Evolutionary conservation across 768 basidiomycete species (phyloP).

Genomic region (Boletus pseudo-olivaceus): DNA sequence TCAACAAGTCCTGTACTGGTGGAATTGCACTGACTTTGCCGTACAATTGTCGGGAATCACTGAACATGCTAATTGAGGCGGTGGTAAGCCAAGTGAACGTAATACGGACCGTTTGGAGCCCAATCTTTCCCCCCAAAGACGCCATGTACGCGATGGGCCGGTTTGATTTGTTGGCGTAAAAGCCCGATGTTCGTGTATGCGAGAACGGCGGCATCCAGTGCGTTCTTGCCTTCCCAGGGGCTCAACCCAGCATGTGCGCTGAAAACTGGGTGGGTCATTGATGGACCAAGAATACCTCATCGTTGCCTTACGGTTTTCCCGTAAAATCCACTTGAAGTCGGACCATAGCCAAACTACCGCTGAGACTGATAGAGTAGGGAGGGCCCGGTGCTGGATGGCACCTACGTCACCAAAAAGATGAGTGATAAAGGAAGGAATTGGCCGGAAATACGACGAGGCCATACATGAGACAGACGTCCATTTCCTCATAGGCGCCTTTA

Average conservation of each 20-base stretch:
- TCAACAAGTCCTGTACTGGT: background rate
- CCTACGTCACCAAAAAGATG: conserved; percentile 37
- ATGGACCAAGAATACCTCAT: background rate
- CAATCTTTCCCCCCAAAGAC: conserved; percentile 74
- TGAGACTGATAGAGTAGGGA: conserved; percentile 60
- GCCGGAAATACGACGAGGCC: conserved; percentile 6
- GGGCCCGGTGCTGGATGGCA: conserved; percentile 83
- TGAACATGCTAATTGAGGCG: conserved; percentile 24
- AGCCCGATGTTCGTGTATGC: conserved; percentile 78
- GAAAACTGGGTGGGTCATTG: background rate
- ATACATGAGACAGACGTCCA: conserved; percentile 77
- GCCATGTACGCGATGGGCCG: conserved; percentile 77
- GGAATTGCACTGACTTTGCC: conserved; percentile 47
- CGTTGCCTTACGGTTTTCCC: conserved; percentile 61
- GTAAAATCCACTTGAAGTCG: conserved; percentile 59
- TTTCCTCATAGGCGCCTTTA: conserved; percentile 67
- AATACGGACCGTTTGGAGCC: conserved; percentile 61
- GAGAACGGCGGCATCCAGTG: conserved; percentile 83
- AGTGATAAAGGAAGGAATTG: background rate
- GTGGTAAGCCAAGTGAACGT: background rate
- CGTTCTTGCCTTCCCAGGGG: conserved; percentile 84
- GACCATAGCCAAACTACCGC: conserved; percentile 60
- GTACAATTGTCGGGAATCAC: conserved; percentile 83
- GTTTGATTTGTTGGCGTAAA: conserved; percentile 77
- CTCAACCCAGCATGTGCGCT: conserved; percentile 77